These are phyloP conservation scores for Gynandropsis gynandra DNA, from an alignment of 345 rosid genomes.

Conservation along the genomic window DNA sequence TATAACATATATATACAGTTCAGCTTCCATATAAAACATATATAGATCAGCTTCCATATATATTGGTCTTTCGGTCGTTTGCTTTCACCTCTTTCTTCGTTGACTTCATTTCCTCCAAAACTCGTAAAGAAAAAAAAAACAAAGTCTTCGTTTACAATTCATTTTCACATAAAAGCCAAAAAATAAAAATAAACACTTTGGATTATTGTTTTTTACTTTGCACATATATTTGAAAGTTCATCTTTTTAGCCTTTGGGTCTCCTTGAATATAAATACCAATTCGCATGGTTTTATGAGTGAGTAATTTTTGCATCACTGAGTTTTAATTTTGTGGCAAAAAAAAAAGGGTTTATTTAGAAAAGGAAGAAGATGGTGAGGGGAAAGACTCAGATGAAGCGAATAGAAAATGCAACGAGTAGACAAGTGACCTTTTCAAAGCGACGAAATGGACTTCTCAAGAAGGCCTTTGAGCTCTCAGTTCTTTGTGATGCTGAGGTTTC, in stretches of 20 bases:
- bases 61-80: slow-evolving; percentile 22
- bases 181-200: too few species aligned
- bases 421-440: slow-evolving; percentile 78
- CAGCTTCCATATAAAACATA: background rate
- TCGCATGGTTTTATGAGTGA: too few species aligned
- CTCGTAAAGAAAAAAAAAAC: background rate
- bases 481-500: slow-evolving; percentile 81
- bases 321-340: background rate
- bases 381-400: slow-evolving; percentile 67
- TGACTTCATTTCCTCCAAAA: slow-evolving; percentile 21
- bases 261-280: too few species aligned
- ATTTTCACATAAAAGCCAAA: too few species aligned
- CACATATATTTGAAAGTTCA: too few species aligned
- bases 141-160: background rate
- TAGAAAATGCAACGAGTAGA: slow-evolving; percentile 76
- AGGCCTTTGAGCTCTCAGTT: slow-evolving; percentile 71
- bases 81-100: slow-evolving; percentile 22
- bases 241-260: too few species aligned
- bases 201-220: too few species aligned
- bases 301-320: background rate
- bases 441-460: slow-evolving; percentile 64
- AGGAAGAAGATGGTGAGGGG: slow-evolving; percentile 56
- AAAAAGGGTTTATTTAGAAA: background rate
- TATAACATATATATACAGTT: slow-evolving; percentile 6
- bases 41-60: slow-evolving; percentile 10